A percentile compares a stretch with the other conserved stretches of the same genome.
These are phyloP conservation scores for Sporothrix mexicana DNA, from an alignment of 2,329 filamentous ascomycete species.

Conservation along the genomic window DNA sequence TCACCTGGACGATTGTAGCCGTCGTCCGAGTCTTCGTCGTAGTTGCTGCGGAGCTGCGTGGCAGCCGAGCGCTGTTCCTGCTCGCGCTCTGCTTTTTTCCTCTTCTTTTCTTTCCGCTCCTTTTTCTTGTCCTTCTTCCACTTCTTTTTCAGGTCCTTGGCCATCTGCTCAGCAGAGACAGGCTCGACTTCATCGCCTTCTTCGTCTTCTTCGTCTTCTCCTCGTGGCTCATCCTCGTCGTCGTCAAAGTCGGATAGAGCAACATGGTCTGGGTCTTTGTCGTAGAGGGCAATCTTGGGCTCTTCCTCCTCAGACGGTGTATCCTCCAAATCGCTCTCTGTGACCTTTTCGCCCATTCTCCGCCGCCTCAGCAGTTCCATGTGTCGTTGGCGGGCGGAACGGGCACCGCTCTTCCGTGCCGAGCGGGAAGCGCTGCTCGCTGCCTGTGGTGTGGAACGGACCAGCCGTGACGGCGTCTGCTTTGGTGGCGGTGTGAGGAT, in stretches of 20 bases:
- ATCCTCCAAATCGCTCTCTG: conserved; percentile 37
- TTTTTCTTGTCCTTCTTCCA: conserved; percentile 21
- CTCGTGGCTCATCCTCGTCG: conserved; percentile 41
- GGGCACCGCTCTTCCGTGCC: conserved; percentile 32
- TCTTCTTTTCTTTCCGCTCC: conserved; percentile 29
- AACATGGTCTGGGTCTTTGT: conserved; percentile 42
- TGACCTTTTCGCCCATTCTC: conserved; percentile 42
- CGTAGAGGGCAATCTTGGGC: conserved; percentile 41
- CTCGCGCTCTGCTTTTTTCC: conserved; percentile 19
- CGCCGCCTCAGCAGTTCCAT: conserved; percentile 44
- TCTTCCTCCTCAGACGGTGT: conserved; percentile 32
- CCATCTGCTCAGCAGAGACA: conserved; percentile 17
- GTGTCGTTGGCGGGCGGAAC: conserved; percentile 41
- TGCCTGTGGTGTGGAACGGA: neutral
- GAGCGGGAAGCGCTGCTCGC: conserved; percentile 23
- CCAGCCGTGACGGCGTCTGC: conserved; percentile 23
- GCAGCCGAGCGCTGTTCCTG: conserved; percentile 5
- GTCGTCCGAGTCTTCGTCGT: conserved; percentile 34
- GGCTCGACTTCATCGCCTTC: neutral
- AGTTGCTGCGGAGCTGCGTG: conserved; percentile 25
- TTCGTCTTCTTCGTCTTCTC: conserved; percentile 11
- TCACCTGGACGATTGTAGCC: conserved; percentile 17
- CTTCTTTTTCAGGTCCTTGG: neutral
- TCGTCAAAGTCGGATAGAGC: conserved; percentile 45
- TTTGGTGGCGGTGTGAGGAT: conserved; percentile 12